Conservation (phyloP, 177 flowering plant genomes). For the Tripterygium wilfordii region DNA sequence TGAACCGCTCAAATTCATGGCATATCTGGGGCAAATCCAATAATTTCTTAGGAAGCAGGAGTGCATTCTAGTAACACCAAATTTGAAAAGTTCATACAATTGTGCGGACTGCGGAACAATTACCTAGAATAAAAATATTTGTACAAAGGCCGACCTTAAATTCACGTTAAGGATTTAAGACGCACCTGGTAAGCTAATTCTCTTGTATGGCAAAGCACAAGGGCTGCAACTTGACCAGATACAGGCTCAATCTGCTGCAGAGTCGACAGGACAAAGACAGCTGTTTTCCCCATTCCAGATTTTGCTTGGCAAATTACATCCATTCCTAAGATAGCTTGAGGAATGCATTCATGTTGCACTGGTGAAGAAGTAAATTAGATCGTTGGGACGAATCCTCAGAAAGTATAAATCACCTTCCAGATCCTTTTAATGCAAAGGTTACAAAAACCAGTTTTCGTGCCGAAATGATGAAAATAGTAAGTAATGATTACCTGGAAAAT, state of each 20-base stretch:
- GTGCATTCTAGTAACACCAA: too few relatives aligned
- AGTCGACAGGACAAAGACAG: slow-evolving; percentile 94
- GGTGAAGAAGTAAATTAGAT: slow-evolving; percentile 81
- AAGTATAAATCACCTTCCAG: slow-evolving; percentile 52
- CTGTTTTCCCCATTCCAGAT: slow-evolving; percentile 99
- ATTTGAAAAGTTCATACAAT: too few relatives aligned
- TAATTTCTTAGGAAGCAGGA: background rate
- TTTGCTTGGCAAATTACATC: slow-evolving; percentile 99
- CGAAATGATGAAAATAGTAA: slow-evolving; percentile 40
- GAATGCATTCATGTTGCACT: slow-evolving; percentile 99
- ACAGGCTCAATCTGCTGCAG: slow-evolving; percentile 97
- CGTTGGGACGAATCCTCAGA: slow-evolving; percentile 59
- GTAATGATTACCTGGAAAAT: slow-evolving; percentile 58
- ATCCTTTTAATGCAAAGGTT: slow-evolving; percentile 60
- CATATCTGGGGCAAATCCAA: slow-evolving; percentile 52
- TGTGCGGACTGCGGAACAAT: too few relatives aligned
- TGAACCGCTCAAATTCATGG: slow-evolving; percentile 95
- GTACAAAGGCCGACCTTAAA: too few relatives aligned
- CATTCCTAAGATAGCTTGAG: slow-evolving; percentile 99
- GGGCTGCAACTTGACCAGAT: slow-evolving; percentile 95
- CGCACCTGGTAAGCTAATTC: slow-evolving; percentile 96
- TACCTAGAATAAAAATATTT: too few relatives aligned
- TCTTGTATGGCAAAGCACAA: slow-evolving; percentile 93
- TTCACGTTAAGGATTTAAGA: background rate
- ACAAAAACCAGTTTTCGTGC: slow-evolving; percentile 47